Base-by-base conservation (phyloP, 2,329 filamentous ascomycete species). In the Fusarium pseudograminearum region DNA sequence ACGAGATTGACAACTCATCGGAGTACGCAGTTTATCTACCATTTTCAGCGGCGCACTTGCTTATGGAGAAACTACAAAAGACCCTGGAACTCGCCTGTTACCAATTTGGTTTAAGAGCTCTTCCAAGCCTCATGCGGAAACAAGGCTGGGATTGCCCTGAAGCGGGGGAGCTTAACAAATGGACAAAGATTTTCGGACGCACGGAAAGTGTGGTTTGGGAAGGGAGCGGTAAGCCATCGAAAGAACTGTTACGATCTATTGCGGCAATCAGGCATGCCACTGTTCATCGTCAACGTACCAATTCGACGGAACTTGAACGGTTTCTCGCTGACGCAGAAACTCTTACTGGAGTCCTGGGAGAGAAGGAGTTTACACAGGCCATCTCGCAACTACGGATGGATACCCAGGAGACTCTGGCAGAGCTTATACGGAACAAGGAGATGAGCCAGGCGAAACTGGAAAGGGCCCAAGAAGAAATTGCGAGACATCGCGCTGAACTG, bases 111-210 rank as follows among this genome's bases (percentile, higher is more conserved):
- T 7, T 7, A 3, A 24, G 11, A 15, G 24, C 8, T 20, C 15
- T 56, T 4, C 53, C 24, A n/a, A 10, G 15, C 1, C 2, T 47
- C 14, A 30, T 56, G 15, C 53, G 15, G 3, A 30, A n/a, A 31
- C 31, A 15, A 10, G 53, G 41, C 2, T 56, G 53, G 53, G 53
- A 56, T 8, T 56, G 53, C 3, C 53, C 53, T 7, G 31, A 56
- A 22, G 22, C 31, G 14, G 42, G 38, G 11, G 53, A 56, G 53
- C 53, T 56, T 0, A 56, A 7, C 3, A 18, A 56, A 3, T 56
- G 53, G 53, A 5, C 33, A 7, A 7, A 30, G 15, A 7, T 56
- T 6, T 5, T 56, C 10, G 7, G 33, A 18, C 24, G 53, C 3
- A 4, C 47, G 16, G 42, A n/a, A 3, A n/a, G 14, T 12, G 2